Conservation (phyloP, 305 asterid genomes). For the Solanum chacoense region DNA sequence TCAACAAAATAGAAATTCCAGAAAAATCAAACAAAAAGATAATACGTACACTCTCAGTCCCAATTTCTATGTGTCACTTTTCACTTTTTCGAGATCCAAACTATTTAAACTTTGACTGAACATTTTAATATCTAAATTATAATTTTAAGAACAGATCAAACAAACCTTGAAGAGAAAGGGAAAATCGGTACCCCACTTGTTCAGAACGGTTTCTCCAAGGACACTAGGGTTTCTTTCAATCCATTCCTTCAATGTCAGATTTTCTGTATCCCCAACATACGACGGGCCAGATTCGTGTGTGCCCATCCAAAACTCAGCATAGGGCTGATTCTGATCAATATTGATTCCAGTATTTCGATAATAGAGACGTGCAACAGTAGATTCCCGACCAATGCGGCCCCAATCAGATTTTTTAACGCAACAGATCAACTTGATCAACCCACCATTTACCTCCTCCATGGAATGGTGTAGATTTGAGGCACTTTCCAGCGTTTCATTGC, state of each 20-base stretch:
- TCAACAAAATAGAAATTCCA: background rate
- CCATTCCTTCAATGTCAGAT: slow-evolving; percentile 58
- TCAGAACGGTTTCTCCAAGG: slow-evolving; percentile 56
- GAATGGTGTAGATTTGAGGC: background rate
- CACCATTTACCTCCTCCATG: background rate
- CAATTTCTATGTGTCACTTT: background rate
- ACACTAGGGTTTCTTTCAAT: slow-evolving; percentile 55
- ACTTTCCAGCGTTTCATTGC: background rate
- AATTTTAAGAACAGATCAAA: background rate
- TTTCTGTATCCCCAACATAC: slow-evolving; percentile 18
- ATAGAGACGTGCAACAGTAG: slow-evolving; percentile 60
- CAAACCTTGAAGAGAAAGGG: slow-evolving; percentile 88
- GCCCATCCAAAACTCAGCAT: slow-evolving; percentile 97
- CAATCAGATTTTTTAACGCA: slow-evolving; percentile 70
- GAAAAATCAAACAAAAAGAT: background rate
- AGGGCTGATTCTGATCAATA: slow-evolving; percentile 38
- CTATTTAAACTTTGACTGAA: background rate
- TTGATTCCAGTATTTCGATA: slow-evolving; percentile 37
- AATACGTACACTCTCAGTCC: background rate
- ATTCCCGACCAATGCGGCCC: slow-evolving; percentile 70
- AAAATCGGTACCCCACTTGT: slow-evolving; percentile 64
- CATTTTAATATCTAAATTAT: background rate
- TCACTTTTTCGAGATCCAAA: background rate
- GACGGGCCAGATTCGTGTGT: slow-evolving; percentile 86
- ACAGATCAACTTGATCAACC: slow-evolving; percentile 43